A percentile compares a stretch with the other conserved stretches of the same genome.
Evolutionary conservation across 1,284 basidiomycete species (phyloP).

Genomic region (Sphaerobolus stellatus): DNA sequence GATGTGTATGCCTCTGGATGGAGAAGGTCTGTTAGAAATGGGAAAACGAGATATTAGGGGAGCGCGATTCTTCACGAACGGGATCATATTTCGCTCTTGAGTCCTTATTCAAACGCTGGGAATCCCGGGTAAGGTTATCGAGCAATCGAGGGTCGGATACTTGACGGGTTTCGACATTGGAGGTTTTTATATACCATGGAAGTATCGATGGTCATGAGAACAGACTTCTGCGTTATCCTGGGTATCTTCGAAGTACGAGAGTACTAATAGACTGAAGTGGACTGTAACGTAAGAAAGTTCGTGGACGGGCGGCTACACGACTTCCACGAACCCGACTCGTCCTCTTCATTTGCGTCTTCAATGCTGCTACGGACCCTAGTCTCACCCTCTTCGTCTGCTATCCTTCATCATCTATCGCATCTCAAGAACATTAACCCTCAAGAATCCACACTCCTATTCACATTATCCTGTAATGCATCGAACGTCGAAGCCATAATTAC

Average conservation of each 20-base stretch:
- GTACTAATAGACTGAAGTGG: background rate
- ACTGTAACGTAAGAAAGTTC: background rate
- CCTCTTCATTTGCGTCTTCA: too few relatives aligned
- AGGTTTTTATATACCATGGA: background rate
- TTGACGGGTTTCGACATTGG: background rate
- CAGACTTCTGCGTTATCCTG: background rate
- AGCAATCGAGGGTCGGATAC: background rate
- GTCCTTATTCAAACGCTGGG: background rate
- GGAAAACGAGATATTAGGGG: background rate
- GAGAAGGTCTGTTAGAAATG: conserved; percentile 1
- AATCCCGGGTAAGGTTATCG: background rate
- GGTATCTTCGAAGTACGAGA: background rate
- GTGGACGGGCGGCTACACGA: too few relatives aligned
- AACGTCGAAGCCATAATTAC: conserved; percentile 49
- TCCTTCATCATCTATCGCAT: conserved; percentile 1
- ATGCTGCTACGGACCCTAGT: conserved; percentile 4
- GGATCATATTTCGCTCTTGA: background rate
- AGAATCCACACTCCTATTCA: conserved; percentile 44
- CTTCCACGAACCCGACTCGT: too few relatives aligned
- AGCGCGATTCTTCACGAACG: conserved; percentile 11
- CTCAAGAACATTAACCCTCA: too few relatives aligned
- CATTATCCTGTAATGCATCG: conserved; percentile 47
- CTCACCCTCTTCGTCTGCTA: conserved; percentile 3
- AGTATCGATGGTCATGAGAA: background rate
- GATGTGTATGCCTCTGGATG: conserved; percentile 5